Conservation (phyloP, 2,329 filamentous ascomycete species). For the Hypoxylon sp. region DNA sequence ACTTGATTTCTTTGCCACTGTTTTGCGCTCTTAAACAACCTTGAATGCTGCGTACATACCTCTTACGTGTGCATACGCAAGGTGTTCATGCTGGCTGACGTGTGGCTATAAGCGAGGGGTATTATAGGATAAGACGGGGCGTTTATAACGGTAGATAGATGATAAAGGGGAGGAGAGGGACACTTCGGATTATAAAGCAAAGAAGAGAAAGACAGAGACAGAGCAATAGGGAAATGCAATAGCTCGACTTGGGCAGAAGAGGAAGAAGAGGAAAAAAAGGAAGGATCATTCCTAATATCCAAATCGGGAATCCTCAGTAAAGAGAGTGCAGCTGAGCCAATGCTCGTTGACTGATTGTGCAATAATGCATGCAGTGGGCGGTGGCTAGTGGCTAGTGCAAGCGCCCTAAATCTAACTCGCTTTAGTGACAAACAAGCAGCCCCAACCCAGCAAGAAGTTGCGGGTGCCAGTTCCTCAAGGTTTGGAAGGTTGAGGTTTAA, state of each 20-base stretch:
- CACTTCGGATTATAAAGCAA: not conserved
- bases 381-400: not conserved
- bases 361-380: not conserved
- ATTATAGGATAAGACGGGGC: slow-evolving; percentile 17
- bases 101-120: slow-evolving; percentile 15
- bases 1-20: not conserved
- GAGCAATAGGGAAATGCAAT: not conserved
- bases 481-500: slow-evolving; percentile 9
- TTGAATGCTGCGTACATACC: not conserved
- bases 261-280: not conserved
- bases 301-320: not conserved
- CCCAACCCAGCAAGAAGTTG: slow-evolving; percentile 5
- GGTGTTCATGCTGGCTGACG: slow-evolving; percentile 20
- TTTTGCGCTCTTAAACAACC: slow-evolving; percentile 1
- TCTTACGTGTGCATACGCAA: slow-evolving; percentile 11
- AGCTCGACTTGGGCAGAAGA: not conserved
- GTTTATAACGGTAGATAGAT: slow-evolving; percentile 9
- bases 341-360: not conserved
- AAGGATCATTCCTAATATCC: not conserved
- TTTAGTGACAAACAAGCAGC: slow-evolving; percentile 16
- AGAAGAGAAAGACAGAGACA: not conserved
- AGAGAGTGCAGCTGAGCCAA: not conserved
- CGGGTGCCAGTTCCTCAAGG: slow-evolving; percentile 8
- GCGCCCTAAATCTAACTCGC: slow-evolving; percentile 2
- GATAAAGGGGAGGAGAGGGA: not conserved